These are phyloP conservation scores for Pueraria montana DNA, from an alignment of 306 rosid species.

Conservation along the genomic window DNA sequence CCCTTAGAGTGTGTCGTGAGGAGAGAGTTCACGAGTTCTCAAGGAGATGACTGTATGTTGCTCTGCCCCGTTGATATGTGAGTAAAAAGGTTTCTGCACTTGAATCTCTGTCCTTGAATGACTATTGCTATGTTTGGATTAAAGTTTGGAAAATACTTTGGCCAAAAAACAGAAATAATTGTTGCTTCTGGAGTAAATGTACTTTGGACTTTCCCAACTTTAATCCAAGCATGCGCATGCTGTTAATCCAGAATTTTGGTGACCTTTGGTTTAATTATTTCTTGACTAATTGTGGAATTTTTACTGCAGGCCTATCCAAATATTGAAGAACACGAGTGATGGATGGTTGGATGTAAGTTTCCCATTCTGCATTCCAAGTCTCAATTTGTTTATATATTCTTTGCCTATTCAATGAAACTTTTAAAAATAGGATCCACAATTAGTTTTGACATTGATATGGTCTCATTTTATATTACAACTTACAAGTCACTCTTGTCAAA, in stretches of 20 bases:
- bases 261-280: slow-evolving; percentile 14
- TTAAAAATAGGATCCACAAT: not conserved
- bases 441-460: slow-evolving; percentile 5
- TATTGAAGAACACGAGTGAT: slow-evolving; percentile 79
- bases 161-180: too few species aligned
- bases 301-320: slow-evolving; percentile 82
- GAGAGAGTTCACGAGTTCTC: slow-evolving; percentile 85
- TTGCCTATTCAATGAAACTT: not conserved
- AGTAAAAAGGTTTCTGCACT: slow-evolving; percentile 44
- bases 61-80: slow-evolving; percentile 86
- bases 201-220: too few species aligned
- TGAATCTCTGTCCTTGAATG: not conserved
- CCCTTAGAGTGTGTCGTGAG: slow-evolving; percentile 87
- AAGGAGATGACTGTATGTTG: slow-evolving; percentile 84
- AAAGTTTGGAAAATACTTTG: too few species aligned
- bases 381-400: slow-evolving; percentile 38
- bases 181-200: too few species aligned
- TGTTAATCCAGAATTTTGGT: not conserved
- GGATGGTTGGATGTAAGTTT: slow-evolving; percentile 96
- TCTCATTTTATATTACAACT: slow-evolving; percentile 22
- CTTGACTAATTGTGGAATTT: slow-evolving; percentile 40
- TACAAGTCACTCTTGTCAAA: not conserved
- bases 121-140: too few species aligned
- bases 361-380: slow-evolving; percentile 39
- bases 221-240: too few species aligned